Conservation (phyloP, 2,329 filamentous ascomycete species). For the Sporothrix variecibatus region DNA sequence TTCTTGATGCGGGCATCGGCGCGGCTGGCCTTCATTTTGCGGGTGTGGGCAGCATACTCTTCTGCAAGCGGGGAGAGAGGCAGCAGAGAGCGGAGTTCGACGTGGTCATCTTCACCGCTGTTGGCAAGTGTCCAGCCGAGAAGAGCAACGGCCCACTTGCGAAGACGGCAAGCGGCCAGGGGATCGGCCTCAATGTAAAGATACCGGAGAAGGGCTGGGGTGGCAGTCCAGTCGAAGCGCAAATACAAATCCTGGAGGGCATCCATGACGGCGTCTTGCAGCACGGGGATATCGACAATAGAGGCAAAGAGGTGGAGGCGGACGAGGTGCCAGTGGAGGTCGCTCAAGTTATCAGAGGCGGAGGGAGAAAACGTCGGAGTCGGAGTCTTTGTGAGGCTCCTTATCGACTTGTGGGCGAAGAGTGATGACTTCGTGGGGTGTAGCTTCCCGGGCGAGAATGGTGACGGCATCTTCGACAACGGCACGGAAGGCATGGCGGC, state of each 20-base stretch:
- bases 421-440: not conserved
- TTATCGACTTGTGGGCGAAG: not conserved
- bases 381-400: not conserved
- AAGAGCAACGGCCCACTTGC: constrained; percentile 63
- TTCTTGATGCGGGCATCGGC: constrained; percentile 60
- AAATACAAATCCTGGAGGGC: constrained; percentile 61
- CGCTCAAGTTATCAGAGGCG: constrained; percentile 36
- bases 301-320: constrained; percentile 60
- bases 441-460: constrained; percentile 32
- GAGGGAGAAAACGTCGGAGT: not conserved
- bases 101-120: constrained; percentile 33
- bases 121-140: constrained; percentile 55
- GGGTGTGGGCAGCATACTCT: constrained; percentile 55
- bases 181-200: constrained; percentile 57
- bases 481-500: constrained; percentile 44
- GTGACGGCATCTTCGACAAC: constrained; percentile 47
- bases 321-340: constrained; percentile 58
- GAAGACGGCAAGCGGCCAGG: constrained; percentile 52
- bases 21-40: constrained; percentile 53
- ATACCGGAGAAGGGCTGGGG: constrained; percentile 52
- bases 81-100: constrained; percentile 44
- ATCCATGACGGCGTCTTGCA: constrained; percentile 61
- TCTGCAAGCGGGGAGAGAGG: constrained; percentile 49
- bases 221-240: constrained; percentile 59
- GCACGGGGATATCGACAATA: constrained; percentile 49